Evolutionary conservation across 2,329 filamentous ascomycete species (phyloP), one percentile per base, ranked within the genome.

Genomic region (Penicillium corylophilum): DNA sequence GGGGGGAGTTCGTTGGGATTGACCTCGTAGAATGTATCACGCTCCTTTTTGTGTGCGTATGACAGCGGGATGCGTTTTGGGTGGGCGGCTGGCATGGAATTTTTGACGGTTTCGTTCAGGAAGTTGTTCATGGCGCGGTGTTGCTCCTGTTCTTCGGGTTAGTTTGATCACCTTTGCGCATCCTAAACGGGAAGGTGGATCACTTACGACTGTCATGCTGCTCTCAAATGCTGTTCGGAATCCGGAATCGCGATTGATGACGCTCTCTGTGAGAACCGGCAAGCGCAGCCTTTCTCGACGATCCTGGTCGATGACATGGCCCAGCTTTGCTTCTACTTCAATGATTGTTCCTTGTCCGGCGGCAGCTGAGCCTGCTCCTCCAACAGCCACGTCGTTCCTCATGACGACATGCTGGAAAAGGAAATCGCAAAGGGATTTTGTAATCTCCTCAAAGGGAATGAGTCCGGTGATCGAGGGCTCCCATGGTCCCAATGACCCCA

Each of bases 251-350:
- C 84, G 80, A 42, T 78, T 77, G 18, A 95, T 71, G 6, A 95
- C 76, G 43, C 83, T 87, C 67, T 94, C 88, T 0, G 89, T 86
- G 20, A 80, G 71, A 4, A 94, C 79, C 5, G 84, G 83, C 9
- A 92, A 73, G 9, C 81, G 75, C 23, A 92, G 75, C n/a, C 90
- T 82, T 42, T 85, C 79, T 50, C 87, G 83, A 6, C 84, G 88
- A 54, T 86, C 82, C 65, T 84, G 85, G 68, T 90, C 86, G 51
- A 93, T 82, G 13, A 97, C 79, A 23, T 85, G 87, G 16, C 94
- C 94, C 43, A 97, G 78, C 71, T 97, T 97, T 9, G 91, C 94
- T 74, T 99, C 94, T 48, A 99, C 89, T 72, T 99, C 94, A 47
- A 96, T 85, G 54, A 90, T 82, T 13, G 91, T 86, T 6, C 84